Percentiles rank a stretch among this genome's conserved stretches.
Conservation (phyloP, 441 rosid species). For the Mallotus repandus region DNA sequence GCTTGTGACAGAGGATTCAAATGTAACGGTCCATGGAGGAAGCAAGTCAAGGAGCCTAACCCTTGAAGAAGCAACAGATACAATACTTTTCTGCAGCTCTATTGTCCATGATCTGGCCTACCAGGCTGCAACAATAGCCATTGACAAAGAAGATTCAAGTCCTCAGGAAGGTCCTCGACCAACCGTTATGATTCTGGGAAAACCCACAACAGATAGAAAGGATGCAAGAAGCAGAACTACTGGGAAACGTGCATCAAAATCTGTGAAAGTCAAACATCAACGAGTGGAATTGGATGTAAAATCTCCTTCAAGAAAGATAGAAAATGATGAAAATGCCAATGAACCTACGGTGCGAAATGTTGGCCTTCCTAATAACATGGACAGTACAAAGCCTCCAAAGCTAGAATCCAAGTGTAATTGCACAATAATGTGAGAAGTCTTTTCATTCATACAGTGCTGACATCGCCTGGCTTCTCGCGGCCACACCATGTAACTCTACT, state of each 20-base stretch:
- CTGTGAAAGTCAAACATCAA: slow-evolving; percentile 55
- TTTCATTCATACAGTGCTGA: slow-evolving; percentile 14
- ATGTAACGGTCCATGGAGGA: slow-evolving; percentile 52
- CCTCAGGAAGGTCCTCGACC: slow-evolving; percentile 60
- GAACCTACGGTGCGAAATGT: slow-evolving; percentile 54
- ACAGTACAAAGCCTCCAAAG: slow-evolving; percentile 72
- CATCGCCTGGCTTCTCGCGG: not conserved
- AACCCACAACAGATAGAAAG: slow-evolving; percentile 50
- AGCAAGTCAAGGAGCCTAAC: slow-evolving; percentile 83
- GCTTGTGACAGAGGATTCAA: slow-evolving; percentile 65
- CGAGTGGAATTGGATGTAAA: slow-evolving; percentile 50
- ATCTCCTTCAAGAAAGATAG: slow-evolving; percentile 36
- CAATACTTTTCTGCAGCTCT: slow-evolving; percentile 95
- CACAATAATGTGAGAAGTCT: slow-evolving; percentile 77
- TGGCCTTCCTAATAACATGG: slow-evolving; percentile 60
- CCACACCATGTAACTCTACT: slow-evolving; percentile 5
- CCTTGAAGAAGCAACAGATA: slow-evolving; percentile 92
- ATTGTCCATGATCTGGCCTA: slow-evolving; percentile 88
- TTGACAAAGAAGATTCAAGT: slow-evolving; percentile 57
- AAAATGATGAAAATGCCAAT: slow-evolving; percentile 77
- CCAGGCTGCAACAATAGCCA: slow-evolving; percentile 73
- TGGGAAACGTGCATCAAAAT: slow-evolving; percentile 50
- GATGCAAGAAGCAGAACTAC: slow-evolving; percentile 51
- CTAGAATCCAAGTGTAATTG: slow-evolving; percentile 97
- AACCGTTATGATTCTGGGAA: slow-evolving; percentile 69